Conservation (phyloP, 2,329 filamentous ascomycete species). For the Monilinia aucupariae region DNA sequence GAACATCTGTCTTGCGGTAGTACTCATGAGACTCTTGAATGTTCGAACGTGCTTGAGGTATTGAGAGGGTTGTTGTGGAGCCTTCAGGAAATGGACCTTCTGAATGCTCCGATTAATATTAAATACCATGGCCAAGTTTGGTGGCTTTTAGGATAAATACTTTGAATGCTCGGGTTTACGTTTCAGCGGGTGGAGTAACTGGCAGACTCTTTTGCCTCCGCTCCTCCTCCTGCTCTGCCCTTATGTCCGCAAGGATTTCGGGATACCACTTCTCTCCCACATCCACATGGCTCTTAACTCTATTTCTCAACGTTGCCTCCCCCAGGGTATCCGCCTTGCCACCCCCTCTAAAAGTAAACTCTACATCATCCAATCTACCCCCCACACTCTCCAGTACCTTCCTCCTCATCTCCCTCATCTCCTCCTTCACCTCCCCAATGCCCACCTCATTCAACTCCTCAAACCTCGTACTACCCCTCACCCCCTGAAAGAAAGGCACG, state of each 20-base stretch:
- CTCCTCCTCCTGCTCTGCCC: slow-evolving; percentile 50
- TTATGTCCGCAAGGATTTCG: slow-evolving; percentile 48
- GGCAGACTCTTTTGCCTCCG: slow-evolving; percentile 25
- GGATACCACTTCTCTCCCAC: slow-evolving; percentile 79
- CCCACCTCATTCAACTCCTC: slow-evolving; percentile 51
- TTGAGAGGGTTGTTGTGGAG: background rate
- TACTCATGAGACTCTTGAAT: background rate
- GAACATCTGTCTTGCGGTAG: background rate
- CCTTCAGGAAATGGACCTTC: background rate
- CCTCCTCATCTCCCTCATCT: slow-evolving; percentile 56
- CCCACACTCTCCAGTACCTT: slow-evolving; percentile 52
- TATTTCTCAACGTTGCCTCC: slow-evolving; percentile 77
- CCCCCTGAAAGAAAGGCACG: slow-evolving; percentile 85
- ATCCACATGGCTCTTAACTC: slow-evolving; percentile 81
- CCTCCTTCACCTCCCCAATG: slow-evolving; percentile 47
- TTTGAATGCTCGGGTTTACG: background rate
- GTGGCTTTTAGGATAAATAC: background rate
- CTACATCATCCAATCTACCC: slow-evolving; percentile 64
- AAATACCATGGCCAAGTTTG: background rate
- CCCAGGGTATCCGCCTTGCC: slow-evolving; percentile 60
- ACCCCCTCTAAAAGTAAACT: slow-evolving; percentile 76
- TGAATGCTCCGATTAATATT: background rate
- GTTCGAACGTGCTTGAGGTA: background rate
- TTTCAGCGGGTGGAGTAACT: slow-evolving; percentile 12
- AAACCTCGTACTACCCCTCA: slow-evolving; percentile 72